Base-by-base conservation (phyloP, 73 alveolate genomes). In the Effrenium voratum region DNA sequence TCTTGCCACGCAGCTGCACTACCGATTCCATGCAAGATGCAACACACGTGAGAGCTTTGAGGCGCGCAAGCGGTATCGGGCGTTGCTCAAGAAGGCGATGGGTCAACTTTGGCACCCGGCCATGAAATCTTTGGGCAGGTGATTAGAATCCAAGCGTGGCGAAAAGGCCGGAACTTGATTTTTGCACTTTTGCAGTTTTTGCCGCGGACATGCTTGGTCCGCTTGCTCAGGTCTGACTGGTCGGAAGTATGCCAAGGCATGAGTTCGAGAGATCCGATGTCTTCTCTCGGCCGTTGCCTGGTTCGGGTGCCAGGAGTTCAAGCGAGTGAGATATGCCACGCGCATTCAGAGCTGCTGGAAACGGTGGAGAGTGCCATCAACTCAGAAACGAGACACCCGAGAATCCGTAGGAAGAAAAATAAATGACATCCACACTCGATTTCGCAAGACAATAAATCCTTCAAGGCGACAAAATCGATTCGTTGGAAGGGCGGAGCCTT, bases 301-400 rank as follows among this genome's bases (percentile, higher is more conserved):
- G 30, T 55, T 55, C 10, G 10, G 66, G 4, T 26, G 6, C 83
- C 47, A 86, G 94, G 94, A 86, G 55, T 86, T 41, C 83, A 57
- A 60, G 47, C 57, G 60, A 40, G 81, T 86, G 57, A 41, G 68
- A 57, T 86, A 82, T 40, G 94, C 94, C 28, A 57, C 83, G 73
- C 94, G 94, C 68, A 86, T 86, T 83, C 94, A 86, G 63, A 63
- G 94, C 34, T 41, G 77, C 83, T 86, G 94, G 94, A 86, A 86
- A 66, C 94, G 83, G n/a, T 90, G 85, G 97, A 50, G 70, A 46
- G 91, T 45, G 91, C n/a, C n/a, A n/a, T n/a, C n/a, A n/a, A n/a
- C n/a, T n/a, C n/a, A n/a, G n/a, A n/a, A n/a, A n/a, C n/a, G n/a
- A n/a, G n/a, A n/a, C n/a, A n/a, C n/a, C n/a, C n/a, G n/a, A n/a